Conservation (phyloP, 1,284 basidiomycete species). For the Microbotryomycetes sp. region DNA sequence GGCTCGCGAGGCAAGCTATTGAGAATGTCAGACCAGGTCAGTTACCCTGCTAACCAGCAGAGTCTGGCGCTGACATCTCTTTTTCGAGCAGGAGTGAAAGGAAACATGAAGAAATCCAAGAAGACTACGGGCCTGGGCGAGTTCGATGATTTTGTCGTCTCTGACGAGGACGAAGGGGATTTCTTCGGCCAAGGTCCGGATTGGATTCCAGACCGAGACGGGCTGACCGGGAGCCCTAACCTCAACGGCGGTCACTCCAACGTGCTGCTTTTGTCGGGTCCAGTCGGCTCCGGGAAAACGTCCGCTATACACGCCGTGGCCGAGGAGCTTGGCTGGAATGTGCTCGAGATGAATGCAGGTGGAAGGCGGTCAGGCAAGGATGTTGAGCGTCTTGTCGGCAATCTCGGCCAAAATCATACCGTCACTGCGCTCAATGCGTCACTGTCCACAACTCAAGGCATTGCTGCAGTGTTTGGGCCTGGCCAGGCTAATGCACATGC, state of each 20-base stretch:
- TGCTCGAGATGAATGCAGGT: constrained; percentile 97
- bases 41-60: no score
- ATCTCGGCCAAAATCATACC: constrained; percentile 86
- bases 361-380: constrained; percentile 74
- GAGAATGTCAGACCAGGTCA: no score
- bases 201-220: no score
- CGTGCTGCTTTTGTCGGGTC: constrained; percentile 75
- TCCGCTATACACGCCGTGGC: constrained; percentile 89
- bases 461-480: background rate
- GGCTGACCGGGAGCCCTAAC: no score
- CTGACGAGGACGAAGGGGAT: constrained; percentile 36
- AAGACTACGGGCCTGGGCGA: constrained; percentile 36
- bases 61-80: no score
- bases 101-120: constrained; percentile 29
- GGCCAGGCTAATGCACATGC: background rate
- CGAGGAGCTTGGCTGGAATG: constrained; percentile 84
- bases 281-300: constrained; percentile 82
- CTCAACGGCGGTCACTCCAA: no score
- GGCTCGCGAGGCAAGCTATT: constrained; percentile 37
- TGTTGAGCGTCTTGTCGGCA: constrained; percentile 75
- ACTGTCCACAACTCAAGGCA: background rate
- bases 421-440: constrained; percentile 44
- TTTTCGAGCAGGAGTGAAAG: no score
- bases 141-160: constrained; percentile 39
- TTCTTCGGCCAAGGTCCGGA: no score